Evolutionary conservation across 2,329 filamentous ascomycete species (phyloP).

Genomic region (Samsoniella hepiali): DNA sequence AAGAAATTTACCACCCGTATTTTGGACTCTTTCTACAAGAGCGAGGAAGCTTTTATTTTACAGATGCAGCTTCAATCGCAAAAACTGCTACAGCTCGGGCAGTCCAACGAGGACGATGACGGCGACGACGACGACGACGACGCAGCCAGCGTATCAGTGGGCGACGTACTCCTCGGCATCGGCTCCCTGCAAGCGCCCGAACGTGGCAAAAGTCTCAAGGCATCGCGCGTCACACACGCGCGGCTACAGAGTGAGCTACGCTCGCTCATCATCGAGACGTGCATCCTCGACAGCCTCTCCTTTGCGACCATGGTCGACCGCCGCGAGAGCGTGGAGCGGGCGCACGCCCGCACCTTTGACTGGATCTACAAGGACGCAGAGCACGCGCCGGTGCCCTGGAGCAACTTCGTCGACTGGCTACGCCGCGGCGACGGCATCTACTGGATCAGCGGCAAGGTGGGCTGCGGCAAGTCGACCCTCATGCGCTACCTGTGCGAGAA

Average conservation of each 20-base stretch:
- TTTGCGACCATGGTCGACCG: conserved; percentile 4
- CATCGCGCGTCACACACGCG: not conserved
- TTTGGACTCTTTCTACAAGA: not conserved
- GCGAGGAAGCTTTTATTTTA: not conserved
- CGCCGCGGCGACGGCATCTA: conserved; percentile 24
- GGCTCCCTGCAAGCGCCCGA: not conserved
- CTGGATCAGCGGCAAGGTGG: conserved; percentile 37
- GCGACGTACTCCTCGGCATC: not conserved
- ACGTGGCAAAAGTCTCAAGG: not conserved
- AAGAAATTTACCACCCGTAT: not conserved
- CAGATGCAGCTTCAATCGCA: not conserved
- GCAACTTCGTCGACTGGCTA: conserved; percentile 26
- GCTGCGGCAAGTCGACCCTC: conserved; percentile 39
- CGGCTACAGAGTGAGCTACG: not conserved
- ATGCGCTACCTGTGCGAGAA: conserved; percentile 33
- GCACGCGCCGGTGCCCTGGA: not conserved
- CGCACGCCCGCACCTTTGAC: conserved; percentile 14
- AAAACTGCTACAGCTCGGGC: not conserved
- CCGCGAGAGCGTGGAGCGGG: conserved; percentile 8
- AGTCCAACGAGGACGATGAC: not conserved
- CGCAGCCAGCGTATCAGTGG: not conserved
- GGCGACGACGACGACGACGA: not conserved
- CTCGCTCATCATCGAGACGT: not conserved
- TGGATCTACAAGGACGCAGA: conserved; percentile 12
- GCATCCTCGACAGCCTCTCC: conserved; percentile 1